phyloP scores from a whole-genome alignment of 2,329 filamentous ascomycete genomes.

The Chaetomium sp. region DNA sequence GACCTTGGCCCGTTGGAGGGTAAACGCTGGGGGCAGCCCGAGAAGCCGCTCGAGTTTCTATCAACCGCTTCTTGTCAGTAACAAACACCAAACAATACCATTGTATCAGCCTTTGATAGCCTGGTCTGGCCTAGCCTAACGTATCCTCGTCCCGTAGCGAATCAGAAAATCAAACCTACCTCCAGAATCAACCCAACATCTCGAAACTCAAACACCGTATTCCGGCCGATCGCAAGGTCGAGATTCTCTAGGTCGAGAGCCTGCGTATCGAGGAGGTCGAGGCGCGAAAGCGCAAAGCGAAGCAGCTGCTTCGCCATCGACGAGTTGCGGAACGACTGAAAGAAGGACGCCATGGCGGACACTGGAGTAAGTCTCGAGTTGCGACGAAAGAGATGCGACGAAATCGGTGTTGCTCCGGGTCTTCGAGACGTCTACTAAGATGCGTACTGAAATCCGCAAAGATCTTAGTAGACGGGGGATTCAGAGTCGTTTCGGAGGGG shows the following conservation, averaged over 20 bases:
- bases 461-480: no score
- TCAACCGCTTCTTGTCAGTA: constrained; percentile 17
- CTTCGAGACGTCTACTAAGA: no score
- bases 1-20: constrained; percentile 67
- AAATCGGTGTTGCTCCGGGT: not conserved
- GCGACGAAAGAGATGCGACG: not conserved
- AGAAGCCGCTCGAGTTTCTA: constrained; percentile 75
- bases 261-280: constrained; percentile 84
- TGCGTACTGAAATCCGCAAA: no score
- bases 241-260: constrained; percentile 79
- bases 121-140: no score
- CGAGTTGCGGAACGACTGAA: constrained; percentile 58
- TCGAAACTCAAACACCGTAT: constrained; percentile 76
- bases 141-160: no score
- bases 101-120: no score
- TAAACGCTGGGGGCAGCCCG: constrained; percentile 65
- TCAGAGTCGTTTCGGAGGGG: no score
- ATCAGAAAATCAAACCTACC: constrained; percentile 40
- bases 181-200: constrained; percentile 77
- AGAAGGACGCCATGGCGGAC: constrained; percentile 61
- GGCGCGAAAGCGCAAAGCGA: constrained; percentile 73
- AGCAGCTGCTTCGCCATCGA: constrained; percentile 85
- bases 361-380: not conserved
- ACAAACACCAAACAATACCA: not conserved
- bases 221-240: constrained; percentile 74